Evolutionary conservation across 2,329 filamentous ascomycete species (phyloP).

Genomic region (Alternaria brassicicola): DNA sequence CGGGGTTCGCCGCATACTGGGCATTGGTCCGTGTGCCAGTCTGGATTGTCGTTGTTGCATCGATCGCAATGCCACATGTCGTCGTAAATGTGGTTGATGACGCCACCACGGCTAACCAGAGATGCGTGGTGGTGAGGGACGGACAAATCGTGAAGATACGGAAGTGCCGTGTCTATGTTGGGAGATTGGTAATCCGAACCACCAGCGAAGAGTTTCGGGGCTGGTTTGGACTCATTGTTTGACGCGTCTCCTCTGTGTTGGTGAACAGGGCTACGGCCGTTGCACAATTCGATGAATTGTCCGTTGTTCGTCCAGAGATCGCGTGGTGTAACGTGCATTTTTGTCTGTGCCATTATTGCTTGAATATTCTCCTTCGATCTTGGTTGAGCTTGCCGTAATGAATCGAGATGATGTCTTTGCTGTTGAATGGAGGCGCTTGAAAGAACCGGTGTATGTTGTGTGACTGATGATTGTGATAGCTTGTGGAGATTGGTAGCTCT

Average conservation of each 20-base stretch:
- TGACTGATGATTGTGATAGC: background rate
- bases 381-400: background rate
- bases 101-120: too few relatives aligned
- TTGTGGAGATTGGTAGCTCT: background rate
- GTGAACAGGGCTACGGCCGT: too few relatives aligned
- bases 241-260: too few relatives aligned
- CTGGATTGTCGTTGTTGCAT: background rate
- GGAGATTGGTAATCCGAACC: too few relatives aligned
- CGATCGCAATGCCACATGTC: background rate
- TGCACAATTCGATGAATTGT: too few relatives aligned
- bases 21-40: background rate
- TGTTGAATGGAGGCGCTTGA: background rate
- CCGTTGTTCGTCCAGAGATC: too few relatives aligned
- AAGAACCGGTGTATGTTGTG: background rate
- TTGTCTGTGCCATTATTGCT: background rate
- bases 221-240: too few relatives aligned
- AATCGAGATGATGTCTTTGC: background rate
- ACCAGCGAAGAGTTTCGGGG: too few relatives aligned
- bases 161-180: too few relatives aligned
- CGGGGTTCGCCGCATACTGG: background rate
- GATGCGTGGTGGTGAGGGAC: too few relatives aligned
- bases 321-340: too few relatives aligned
- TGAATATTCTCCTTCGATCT: background rate
- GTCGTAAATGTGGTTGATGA: background rate
- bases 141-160: too few relatives aligned